Evolutionary conservation across 2,329 filamentous ascomycete species (phyloP).

Genomic region (Beauveria scarabaeidicola): DNA sequence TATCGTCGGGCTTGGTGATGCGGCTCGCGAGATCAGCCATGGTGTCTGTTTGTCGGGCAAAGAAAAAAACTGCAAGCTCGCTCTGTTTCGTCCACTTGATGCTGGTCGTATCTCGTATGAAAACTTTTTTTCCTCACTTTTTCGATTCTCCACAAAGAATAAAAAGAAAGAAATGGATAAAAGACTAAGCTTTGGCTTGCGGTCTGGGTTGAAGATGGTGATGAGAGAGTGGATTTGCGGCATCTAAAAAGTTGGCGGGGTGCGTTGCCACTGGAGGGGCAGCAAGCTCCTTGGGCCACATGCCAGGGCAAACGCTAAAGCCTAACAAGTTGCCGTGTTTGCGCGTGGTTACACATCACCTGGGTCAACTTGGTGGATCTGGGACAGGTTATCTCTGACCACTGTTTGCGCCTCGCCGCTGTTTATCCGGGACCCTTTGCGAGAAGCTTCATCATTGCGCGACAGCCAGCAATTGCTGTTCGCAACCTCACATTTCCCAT

Average conservation of each 20-base stretch:
- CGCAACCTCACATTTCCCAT: not conserved
- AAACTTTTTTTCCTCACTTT: not conserved
- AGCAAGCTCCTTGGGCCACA: slow-evolving; percentile 1
- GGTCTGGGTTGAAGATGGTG: not conserved
- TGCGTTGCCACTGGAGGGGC: slow-evolving; percentile 24
- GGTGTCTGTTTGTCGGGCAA: not conserved
- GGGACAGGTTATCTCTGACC: too few species aligned
- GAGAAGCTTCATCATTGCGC: slow-evolving; percentile 8
- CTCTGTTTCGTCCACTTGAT: not conserved
- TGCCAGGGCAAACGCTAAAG: too few species aligned
- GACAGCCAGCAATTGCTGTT: not conserved
- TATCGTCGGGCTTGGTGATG: slow-evolving; percentile 37
- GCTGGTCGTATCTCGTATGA: not conserved
- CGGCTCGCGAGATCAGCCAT: slow-evolving; percentile 46
- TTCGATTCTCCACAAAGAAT: not conserved
- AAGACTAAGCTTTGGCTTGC: slow-evolving; percentile 12
- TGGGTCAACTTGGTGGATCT: too few species aligned
- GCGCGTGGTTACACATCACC: too few species aligned
- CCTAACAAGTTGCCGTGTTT: too few species aligned
- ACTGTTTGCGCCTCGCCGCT: slow-evolving; percentile 14
- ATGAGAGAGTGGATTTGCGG: slow-evolving; percentile 9
- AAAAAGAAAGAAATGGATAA: not conserved
- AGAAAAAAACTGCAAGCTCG: not conserved
- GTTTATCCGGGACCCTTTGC: slow-evolving; percentile 19
- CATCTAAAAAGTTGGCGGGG: slow-evolving; percentile 24